A percentile compares a stretch with the other conserved stretches of the same genome.
Evolutionary conservation across 164 flowering plant species (phyloP).

Genomic region (Warburgia ugandensis): DNA sequence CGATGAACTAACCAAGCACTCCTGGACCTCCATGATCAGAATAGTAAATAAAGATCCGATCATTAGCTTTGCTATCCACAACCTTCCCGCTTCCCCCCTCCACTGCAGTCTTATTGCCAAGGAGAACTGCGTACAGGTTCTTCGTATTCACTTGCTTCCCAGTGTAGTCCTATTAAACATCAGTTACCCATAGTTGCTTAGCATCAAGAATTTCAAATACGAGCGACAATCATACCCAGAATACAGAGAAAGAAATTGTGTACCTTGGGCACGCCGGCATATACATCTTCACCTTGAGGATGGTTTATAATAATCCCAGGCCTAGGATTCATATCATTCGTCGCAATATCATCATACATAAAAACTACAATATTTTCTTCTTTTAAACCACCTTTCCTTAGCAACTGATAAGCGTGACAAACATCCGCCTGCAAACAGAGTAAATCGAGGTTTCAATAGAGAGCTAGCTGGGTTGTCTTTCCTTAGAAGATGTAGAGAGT

Average conservation of each 20-base stretch:
- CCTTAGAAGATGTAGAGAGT: too few species aligned
- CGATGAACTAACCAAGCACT: conserved; percentile 75
- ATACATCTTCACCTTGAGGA: conserved; percentile 72
- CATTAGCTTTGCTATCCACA: conserved; percentile 62
- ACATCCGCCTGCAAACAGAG: conserved; percentile 61
- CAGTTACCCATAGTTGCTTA: not conserved
- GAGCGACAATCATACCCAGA: not conserved
- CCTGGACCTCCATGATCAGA: conserved; percentile 98
- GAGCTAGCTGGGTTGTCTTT: not conserved
- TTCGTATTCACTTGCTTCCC: conserved; percentile 56
- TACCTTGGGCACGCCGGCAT: conserved; percentile 93
- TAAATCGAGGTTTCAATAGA: not conserved
- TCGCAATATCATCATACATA: conserved; percentile 87
- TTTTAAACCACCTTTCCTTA: conserved; percentile 74
- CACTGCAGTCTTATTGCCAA: conserved; percentile 58
- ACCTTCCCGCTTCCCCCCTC: conserved; percentile 94
- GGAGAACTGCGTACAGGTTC: conserved; percentile 79
- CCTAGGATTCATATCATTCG: conserved; percentile 52
- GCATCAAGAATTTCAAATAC: not conserved
- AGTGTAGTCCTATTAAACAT: conserved; percentile 23
- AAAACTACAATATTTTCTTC: conserved; percentile 89
- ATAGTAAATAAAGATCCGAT: conserved; percentile 74
- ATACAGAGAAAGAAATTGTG: not conserved
- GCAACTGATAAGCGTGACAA: conserved; percentile 88
- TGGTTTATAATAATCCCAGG: conserved; percentile 74